Conservation (phyloP, 1,284 basidiomycete genomes). For the Phenoliferia sp. region DNA sequence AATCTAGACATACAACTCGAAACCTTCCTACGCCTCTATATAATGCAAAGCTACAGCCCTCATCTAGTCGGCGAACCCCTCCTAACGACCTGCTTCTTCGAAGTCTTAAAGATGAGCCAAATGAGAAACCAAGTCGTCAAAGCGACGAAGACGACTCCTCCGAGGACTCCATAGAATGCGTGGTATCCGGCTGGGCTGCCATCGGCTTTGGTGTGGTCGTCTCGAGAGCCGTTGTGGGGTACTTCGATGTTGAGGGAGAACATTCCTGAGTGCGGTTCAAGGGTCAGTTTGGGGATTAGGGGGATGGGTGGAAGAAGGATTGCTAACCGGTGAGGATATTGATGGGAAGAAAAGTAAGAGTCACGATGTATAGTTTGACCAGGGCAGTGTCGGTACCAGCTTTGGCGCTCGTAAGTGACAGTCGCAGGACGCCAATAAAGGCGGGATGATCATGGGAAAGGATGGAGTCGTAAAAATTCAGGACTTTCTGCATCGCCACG, state of each 20-base stretch:
- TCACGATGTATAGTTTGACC: slow-evolving; percentile 62
- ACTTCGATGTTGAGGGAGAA: slow-evolving; percentile 58
- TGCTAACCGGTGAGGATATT: slow-evolving; percentile 59
- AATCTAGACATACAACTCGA: no score
- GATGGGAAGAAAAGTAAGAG: slow-evolving; percentile 64
- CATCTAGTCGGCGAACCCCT: slow-evolving; percentile 1
- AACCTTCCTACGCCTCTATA: no score
- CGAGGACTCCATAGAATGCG: slow-evolving; percentile 41
- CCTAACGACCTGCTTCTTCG: slow-evolving; percentile 39
- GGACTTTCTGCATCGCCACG: slow-evolving; percentile 73
- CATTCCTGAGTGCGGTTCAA: slow-evolving; percentile 49
- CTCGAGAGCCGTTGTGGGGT: slow-evolving; percentile 45
- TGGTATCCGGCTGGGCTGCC: slow-evolving; percentile 36
- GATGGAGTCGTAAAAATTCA: slow-evolving; percentile 84
- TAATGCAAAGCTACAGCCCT: not conserved
- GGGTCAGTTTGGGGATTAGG: slow-evolving; percentile 18
- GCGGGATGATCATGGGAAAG: slow-evolving; percentile 80
- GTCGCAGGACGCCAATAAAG: slow-evolving; percentile 71
- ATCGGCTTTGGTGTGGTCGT: slow-evolving; percentile 34
- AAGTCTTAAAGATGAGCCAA: slow-evolving; percentile 41
- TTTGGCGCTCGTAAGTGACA: slow-evolving; percentile 59
- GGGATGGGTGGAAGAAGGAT: slow-evolving; percentile 32
- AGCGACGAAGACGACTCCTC: slow-evolving; percentile 37
- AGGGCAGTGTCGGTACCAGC: slow-evolving; percentile 62
- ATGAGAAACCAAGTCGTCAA: slow-evolving; percentile 29